Conservation (phyloP, 2,329 filamentous ascomycete species). For the Aspergillus neoniger region DNA sequence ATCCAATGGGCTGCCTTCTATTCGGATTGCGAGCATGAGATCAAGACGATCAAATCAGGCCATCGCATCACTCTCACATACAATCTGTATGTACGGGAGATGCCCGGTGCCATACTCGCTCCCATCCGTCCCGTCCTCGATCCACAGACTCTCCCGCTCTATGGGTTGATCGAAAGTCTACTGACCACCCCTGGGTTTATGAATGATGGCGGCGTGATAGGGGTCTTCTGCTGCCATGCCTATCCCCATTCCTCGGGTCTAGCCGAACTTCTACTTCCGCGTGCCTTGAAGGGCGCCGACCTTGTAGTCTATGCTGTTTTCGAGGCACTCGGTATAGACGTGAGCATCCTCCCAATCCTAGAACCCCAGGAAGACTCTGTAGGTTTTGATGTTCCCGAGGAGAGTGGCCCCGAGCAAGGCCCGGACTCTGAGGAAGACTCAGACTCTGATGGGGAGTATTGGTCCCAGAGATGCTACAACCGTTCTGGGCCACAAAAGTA, state of each 20-base stretch:
- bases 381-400: too few species aligned
- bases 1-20: slow-evolving; percentile 44
- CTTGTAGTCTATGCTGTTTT: slow-evolving; percentile 46
- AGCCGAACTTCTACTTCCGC: slow-evolving; percentile 31
- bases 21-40: slow-evolving; percentile 41
- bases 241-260: slow-evolving; percentile 47
- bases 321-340: slow-evolving; percentile 32
- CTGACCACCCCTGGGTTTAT: slow-evolving; percentile 41
- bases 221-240: slow-evolving; percentile 50
- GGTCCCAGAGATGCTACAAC: too few species aligned
- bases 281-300: slow-evolving; percentile 51
- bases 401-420: too few species aligned
- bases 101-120: slow-evolving; percentile 29
- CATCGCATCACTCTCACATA: slow-evolving; percentile 62
- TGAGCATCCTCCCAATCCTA: slow-evolving; percentile 34
- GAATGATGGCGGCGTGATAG: slow-evolving; percentile 44
- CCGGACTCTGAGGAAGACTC: too few species aligned
- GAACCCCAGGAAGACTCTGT: neutral
- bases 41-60: slow-evolving; percentile 51
- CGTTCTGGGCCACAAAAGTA: neutral
- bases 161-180: slow-evolving; percentile 33
- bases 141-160: slow-evolving; percentile 39
- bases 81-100: slow-evolving; percentile 53
- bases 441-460: too few species aligned
- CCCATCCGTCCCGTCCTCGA: slow-evolving; percentile 29